A percentile compares a stretch with the other conserved stretches of the same genome.
Evolutionary conservation across 768 basidiomycete species (phyloP).

Genomic region (Agaricus bisporus): DNA sequence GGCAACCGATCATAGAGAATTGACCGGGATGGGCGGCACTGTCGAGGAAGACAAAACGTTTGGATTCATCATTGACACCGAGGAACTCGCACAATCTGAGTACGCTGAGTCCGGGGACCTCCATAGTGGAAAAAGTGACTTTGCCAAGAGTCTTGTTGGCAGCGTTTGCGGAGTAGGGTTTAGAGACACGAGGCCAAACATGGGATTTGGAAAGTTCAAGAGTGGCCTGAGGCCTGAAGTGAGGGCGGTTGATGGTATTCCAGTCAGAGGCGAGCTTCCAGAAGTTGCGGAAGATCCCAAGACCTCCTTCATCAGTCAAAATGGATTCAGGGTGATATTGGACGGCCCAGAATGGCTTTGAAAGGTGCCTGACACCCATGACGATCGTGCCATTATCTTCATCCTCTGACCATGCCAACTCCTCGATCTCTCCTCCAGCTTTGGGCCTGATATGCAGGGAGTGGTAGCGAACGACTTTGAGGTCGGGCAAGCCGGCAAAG

Average conservation of each 20-base stretch:
- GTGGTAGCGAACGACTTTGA: constrained; percentile 72
- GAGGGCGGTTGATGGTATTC: constrained; percentile 31
- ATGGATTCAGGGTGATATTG: constrained; percentile 89
- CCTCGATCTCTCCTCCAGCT: constrained; percentile 44
- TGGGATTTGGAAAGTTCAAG: constrained; percentile 32
- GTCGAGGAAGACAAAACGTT: constrained; percentile 68
- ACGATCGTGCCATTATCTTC: constrained; percentile 61
- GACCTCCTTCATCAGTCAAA: constrained; percentile 61
- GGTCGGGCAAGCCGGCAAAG: constrained; percentile 49
- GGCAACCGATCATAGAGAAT: constrained; percentile 64
- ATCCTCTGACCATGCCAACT: constrained; percentile 71
- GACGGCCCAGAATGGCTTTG: constrained; percentile 77
- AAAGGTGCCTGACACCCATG: constrained; percentile 66
- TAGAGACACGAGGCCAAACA: constrained; percentile 48
- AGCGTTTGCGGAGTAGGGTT: constrained; percentile 18
- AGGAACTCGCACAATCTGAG: constrained; percentile 54
- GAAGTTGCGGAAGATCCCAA: constrained; percentile 67
- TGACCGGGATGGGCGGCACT: constrained; percentile 73
- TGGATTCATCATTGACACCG: constrained; percentile 48
- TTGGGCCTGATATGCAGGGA: constrained; percentile 61
- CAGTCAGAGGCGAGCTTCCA: constrained; percentile 64
- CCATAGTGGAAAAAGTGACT: constrained; percentile 29
- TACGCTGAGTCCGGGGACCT: constrained; percentile 35
- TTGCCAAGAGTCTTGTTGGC: constrained; percentile 17
- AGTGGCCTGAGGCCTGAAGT: constrained; percentile 35